phyloP scores from a whole-genome alignment of 345 rosid species.

The Toxicodendron radicans region DNA sequence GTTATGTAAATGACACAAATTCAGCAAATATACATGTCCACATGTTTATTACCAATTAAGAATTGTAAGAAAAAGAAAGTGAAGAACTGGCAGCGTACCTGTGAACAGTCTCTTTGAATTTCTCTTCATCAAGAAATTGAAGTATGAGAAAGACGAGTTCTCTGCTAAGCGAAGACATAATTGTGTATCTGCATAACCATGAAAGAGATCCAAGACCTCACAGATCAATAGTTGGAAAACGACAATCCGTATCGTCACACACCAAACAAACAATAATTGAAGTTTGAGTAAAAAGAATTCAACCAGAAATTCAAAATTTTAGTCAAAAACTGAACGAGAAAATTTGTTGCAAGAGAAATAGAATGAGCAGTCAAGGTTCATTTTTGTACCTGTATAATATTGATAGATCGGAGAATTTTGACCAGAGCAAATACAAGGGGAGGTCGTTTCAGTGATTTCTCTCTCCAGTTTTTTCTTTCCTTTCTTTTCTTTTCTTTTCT shows the following conservation, averaged over 20 bases:
- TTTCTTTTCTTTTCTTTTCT: slow-evolving; percentile 8
- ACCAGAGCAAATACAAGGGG: slow-evolving; percentile 22
- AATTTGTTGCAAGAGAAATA: not conserved
- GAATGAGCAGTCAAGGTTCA: slow-evolving; percentile 19
- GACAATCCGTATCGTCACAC: not conserved
- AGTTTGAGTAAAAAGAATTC: not conserved
- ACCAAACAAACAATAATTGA: slow-evolving; percentile 1
- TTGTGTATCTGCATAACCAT: slow-evolving; percentile 28
- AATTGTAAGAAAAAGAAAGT: not conserved
- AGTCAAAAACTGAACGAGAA: not conserved
- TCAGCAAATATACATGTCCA: not conserved
- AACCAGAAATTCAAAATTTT: not conserved
- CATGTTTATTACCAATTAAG: not conserved
- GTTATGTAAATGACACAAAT: not conserved
- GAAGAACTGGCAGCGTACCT: slow-evolving; percentile 34
- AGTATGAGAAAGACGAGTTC: slow-evolving; percentile 90
- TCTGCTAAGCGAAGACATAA: slow-evolving; percentile 78
- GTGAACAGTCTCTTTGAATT: slow-evolving; percentile 76
- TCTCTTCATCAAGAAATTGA: slow-evolving; percentile 89
- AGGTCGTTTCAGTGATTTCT: slow-evolving; percentile 28
- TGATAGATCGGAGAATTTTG: slow-evolving; percentile 40
- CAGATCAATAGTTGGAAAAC: slow-evolving; percentile 19
- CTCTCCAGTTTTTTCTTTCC: slow-evolving; percentile 8
- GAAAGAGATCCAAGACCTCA: slow-evolving; percentile 32
- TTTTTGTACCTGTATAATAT: slow-evolving; percentile 13